phyloP scores from a whole-genome alignment of 2,329 filamentous ascomycete genomes.

The Kalmusia sp. region DNA sequence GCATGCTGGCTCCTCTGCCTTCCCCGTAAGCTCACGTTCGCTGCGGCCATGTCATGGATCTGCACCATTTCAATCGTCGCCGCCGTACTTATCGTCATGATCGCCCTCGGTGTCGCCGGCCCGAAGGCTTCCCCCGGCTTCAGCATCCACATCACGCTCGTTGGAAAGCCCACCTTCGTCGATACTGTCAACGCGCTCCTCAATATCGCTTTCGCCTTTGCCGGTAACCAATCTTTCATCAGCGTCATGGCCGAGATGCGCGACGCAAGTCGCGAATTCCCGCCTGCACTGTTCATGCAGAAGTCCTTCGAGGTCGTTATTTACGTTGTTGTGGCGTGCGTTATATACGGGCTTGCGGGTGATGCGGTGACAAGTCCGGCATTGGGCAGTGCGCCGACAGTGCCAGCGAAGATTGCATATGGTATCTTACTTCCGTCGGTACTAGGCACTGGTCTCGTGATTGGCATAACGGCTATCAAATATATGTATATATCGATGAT shows the following conservation, averaged over 20 bases:
- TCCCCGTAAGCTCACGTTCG: slow-evolving; percentile 6
- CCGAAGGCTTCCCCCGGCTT: slow-evolving; percentile 29
- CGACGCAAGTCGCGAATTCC: slow-evolving; percentile 31
- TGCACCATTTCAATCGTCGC: slow-evolving; percentile 5
- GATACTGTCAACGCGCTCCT: slow-evolving; percentile 25
- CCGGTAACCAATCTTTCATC: slow-evolving; percentile 37
- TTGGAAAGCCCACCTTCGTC: slow-evolving; percentile 28
- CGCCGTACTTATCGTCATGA: slow-evolving; percentile 32
- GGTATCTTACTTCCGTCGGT: slow-evolving; percentile 29
- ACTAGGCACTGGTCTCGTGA: slow-evolving; percentile 30
- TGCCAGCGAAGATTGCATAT: slow-evolving; percentile 33
- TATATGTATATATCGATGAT: slow-evolving; percentile 22
- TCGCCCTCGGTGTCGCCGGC: slow-evolving; percentile 33
- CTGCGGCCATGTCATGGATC: slow-evolving; percentile 4
- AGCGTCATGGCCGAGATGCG: slow-evolving; percentile 37
- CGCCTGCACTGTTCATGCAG: slow-evolving; percentile 33
- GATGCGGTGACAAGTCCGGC: slow-evolving; percentile 35
- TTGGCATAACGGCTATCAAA: slow-evolving; percentile 7
- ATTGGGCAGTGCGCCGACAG: slow-evolving; percentile 26
- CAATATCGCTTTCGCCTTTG: slow-evolving; percentile 36
- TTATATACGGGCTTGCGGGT: slow-evolving; percentile 32
- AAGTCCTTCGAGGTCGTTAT: slow-evolving; percentile 4
- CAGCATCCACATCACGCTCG: slow-evolving; percentile 19
- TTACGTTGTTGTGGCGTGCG: slow-evolving; percentile 18
- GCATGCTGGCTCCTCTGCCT: slow-evolving; percentile 23